Evolutionary conservation across 352 stramenopile species (phyloP).

Genomic region (Thraustotheca clavata): DNA sequence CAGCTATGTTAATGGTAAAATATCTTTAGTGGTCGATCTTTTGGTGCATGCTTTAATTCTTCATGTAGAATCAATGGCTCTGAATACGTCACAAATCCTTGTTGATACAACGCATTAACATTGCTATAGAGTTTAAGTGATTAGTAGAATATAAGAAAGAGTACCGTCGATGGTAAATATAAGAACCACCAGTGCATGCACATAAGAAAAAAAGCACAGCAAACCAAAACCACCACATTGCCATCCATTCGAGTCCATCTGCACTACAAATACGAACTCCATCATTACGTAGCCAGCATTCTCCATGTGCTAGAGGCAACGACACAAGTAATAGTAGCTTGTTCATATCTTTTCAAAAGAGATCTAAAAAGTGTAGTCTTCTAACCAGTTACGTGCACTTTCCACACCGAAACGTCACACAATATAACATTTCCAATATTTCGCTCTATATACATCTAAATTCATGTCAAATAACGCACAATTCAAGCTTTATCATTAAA

Average conservation of each 20-base stretch:
- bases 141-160: background rate
- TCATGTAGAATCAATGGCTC: constrained; percentile 18
- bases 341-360: background rate
- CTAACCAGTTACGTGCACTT: too few species aligned
- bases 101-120: constrained; percentile 18
- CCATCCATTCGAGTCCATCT: constrained; percentile 37
- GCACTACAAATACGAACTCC: constrained; percentile 46
- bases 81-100: constrained; percentile 22
- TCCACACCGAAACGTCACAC: too few species aligned
- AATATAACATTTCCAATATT: too few species aligned
- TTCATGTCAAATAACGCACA: too few species aligned
- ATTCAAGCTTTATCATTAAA: too few species aligned
- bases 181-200: constrained; percentile 18
- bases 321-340: constrained; percentile 6
- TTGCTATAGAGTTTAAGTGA: background rate
- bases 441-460: too few species aligned
- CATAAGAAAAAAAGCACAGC: constrained; percentile 34
- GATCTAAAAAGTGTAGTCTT: too few species aligned
- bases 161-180: constrained; percentile 22
- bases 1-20: constrained; percentile 16
- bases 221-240: constrained; percentile 66
- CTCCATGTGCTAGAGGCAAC: constrained; percentile 18
- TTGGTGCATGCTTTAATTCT: background rate
- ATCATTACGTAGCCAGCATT: constrained; percentile 53
- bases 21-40: constrained; percentile 5